Base-by-base conservation (phyloP, 73 alveolate genomes). In the Paramecium pentaurelia region DNA sequence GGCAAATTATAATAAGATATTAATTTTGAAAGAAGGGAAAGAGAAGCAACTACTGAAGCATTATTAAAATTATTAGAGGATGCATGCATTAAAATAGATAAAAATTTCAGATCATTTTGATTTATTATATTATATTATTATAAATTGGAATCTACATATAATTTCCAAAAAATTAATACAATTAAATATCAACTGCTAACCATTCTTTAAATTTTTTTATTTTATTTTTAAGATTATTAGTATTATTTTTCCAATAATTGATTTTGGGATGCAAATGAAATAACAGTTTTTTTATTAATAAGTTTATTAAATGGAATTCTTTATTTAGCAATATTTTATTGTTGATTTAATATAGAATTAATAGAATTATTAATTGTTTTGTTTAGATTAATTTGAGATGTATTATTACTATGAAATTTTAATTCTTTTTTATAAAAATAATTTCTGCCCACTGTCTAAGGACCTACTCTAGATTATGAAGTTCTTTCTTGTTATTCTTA, bases 41-140 rank as follows among this genome's bases (percentile, higher is more conserved):
- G 91, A 80, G 91, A 80, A 80, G 71, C 91, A 80, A 80, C 91
- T 6, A 80, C 91, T 18, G 91, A 80, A 80, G 91, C 91, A 3
- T 49, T 80, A 45, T 54, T 80, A 20, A 80, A 80, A 80, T 36
- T 80, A 45, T 47, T 80, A 27, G 91, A 80, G 16, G 91, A 80
- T 49, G 91, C 91, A 25, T 80, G 91, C 91, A 80, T 80, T 27
- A 80, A 80, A 47, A 80, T 80, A 25, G 91, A 80, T 49, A 80
- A 80, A 32, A 80, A 80, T 47, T 80, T 80, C 30, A 80, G 91
- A 45, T 44, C 60, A 37, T 73, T 30, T 73, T 73, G 87, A 73
- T 64, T 2, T 54, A 54, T 54, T 5, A 16, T 45, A 45, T 22
- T 22, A 22, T 22, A 22, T 22, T 4, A 49, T 49, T 12, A 14